A percentile compares a stretch with the other conserved stretches of the same genome.
Conservation (phyloP, 1,139 yeast species). For the Suhomyces chickasaworum region DNA sequence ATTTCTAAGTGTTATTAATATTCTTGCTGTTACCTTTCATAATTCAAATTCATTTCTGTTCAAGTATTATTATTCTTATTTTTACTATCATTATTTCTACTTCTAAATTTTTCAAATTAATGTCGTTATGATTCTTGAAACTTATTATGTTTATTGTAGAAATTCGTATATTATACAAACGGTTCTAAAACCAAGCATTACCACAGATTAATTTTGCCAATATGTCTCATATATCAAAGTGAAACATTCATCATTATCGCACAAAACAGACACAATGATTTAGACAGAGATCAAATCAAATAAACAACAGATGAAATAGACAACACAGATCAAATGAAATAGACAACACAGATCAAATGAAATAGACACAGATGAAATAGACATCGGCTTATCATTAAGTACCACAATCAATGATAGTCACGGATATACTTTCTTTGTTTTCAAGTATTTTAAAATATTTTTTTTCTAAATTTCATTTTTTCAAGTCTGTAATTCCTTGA, state of each 20-base stretch:
- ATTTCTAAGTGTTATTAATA: too few relatives aligned
- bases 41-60: background rate
- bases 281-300: too few relatives aligned
- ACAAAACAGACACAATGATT: too few relatives aligned
- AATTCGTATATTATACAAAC: slow-evolving; percentile 5
- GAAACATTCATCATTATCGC: background rate
- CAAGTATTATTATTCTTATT: background rate
- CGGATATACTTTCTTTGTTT: slow-evolving; percentile 1
- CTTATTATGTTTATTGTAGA: background rate
- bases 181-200: slow-evolving; percentile 1
- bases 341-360: too few relatives aligned
- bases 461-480: background rate
- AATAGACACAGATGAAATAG: background rate
- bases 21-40: too few relatives aligned
- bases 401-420: background rate
- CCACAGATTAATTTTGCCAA: background rate
- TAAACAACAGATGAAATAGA: too few relatives aligned
- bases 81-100: background rate
- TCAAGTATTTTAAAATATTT: background rate
- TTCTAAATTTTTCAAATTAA: background rate
- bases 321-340: too few relatives aligned
- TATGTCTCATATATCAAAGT: background rate
- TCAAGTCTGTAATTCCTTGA: slow-evolving; percentile 47
- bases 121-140: background rate
- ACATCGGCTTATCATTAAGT: background rate